Percentiles rank a stretch among this genome's conserved stretches.
These are phyloP conservation scores for Venturia pyrina DNA, from an alignment of 2,329 filamentous ascomycete genomes.

Conservation along the genomic window DNA sequence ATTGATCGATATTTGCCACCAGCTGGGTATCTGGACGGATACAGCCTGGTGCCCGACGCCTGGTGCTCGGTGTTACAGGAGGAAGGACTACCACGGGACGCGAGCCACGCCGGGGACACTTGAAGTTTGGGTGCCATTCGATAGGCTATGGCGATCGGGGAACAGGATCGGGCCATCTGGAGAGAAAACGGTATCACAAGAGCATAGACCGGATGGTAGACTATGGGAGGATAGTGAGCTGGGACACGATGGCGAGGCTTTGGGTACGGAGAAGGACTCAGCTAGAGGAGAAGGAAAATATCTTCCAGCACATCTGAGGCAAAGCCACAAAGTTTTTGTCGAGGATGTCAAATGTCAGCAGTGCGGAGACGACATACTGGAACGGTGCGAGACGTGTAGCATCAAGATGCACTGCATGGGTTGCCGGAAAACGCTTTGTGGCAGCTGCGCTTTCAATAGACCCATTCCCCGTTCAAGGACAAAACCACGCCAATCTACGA, in stretches of 20 bases:
- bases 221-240: slow-evolving; percentile 47
- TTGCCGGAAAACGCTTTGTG: slow-evolving; percentile 50
- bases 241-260: slow-evolving; percentile 44
- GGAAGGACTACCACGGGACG: slow-evolving; percentile 47
- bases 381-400: slow-evolving; percentile 51
- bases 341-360: slow-evolving; percentile 44
- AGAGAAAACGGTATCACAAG: slow-evolving; percentile 16
- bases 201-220: slow-evolving; percentile 34
- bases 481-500: slow-evolving; percentile 29
- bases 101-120: slow-evolving; percentile 44
- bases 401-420: slow-evolving; percentile 53
- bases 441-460: slow-evolving; percentile 48
- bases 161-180: slow-evolving; percentile 44
- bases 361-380: slow-evolving; percentile 42
- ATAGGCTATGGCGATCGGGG: slow-evolving; percentile 48
- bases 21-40: slow-evolving; percentile 50
- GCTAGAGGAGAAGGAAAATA: slow-evolving; percentile 42
- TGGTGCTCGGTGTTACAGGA: slow-evolving; percentile 44
- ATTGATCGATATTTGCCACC: slow-evolving; percentile 48
- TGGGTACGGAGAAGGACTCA: slow-evolving; percentile 38
- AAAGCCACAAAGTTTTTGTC: slow-evolving; percentile 43
- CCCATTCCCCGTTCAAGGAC: slow-evolving; percentile 34
- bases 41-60: slow-evolving; percentile 52
- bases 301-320: slow-evolving; percentile 42
- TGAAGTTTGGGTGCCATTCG: slow-evolving; percentile 54